Percentiles rank a stretch among this genome's conserved stretches.
These are phyloP conservation scores for Annulohypoxylon moriforme DNA, from an alignment of 495 filamentous ascomycete species.

Conservation along the genomic window DNA sequence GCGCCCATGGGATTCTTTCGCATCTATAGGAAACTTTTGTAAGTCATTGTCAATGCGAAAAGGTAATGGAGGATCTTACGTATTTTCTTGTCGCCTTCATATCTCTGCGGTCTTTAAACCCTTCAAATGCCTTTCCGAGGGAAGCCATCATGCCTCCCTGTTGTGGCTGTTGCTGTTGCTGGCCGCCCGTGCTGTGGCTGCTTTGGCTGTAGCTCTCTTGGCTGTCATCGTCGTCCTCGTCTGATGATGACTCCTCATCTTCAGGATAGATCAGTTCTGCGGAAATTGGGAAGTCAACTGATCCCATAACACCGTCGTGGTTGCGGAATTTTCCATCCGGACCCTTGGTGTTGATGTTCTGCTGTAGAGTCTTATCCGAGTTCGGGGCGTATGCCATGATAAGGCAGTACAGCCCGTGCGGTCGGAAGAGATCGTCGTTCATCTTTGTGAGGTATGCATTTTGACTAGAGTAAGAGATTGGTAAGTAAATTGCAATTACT, in stretches of 20 bases:
- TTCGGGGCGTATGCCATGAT: conserved; percentile 65
- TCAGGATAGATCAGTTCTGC: conserved; percentile 46
- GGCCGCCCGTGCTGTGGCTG: conserved; percentile 15
- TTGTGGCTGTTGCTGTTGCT: neutral
- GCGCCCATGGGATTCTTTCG: conserved; percentile 25
- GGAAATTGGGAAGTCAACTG: conserved; percentile 43
- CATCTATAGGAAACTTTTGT: conserved; percentile 8
- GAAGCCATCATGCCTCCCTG: conserved; percentile 8
- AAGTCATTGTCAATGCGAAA: neutral
- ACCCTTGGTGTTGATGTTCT: conserved; percentile 20
- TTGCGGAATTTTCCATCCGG: conserved; percentile 25
- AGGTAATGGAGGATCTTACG: neutral
- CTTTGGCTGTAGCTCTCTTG: neutral
- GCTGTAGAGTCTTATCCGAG: conserved; percentile 25
- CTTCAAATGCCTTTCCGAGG: conserved; percentile 18
- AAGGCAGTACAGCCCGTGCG: conserved; percentile 68
- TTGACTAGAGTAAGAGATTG: conserved; percentile 47
- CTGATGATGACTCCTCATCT: conserved; percentile 23
- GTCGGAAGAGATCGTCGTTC: conserved; percentile 68
- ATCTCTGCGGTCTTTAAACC: conserved; percentile 16
- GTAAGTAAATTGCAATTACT: neutral
- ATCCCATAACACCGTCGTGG: conserved; percentile 41
- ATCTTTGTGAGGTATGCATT: conserved; percentile 67
- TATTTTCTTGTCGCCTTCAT: conserved; percentile 38
- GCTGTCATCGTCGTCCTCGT: conserved; percentile 42